Evolutionary conservation across 345 rosid genomes (phyloP), one percentile per base, ranked within the genome.

Genomic region (Brassica carinata): DNA sequence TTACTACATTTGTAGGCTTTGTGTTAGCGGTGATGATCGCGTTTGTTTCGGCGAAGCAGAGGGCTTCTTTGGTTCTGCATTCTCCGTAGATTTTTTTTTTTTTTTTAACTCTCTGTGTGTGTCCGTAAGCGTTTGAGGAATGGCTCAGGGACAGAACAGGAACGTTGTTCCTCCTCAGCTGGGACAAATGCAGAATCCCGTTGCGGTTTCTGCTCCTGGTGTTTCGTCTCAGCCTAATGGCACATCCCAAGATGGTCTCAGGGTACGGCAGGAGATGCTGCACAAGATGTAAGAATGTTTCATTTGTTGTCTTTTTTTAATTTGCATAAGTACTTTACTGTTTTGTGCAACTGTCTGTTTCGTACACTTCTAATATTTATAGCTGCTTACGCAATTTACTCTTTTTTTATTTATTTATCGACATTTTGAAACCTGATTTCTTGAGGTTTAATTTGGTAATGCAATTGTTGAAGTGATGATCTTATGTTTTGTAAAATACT

Each of bases 101-200:
- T 8, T 15, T 11, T 19, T 19, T 19, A 19, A 19, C 81, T 67
- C 79, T 88, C 86, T 77, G 78, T 81, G 8, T 36, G 40, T 36
- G 8, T 36, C 40, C 23, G 73, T 69, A 43, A 66, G 62, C 5
- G 69, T 18, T 38, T 51, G 45, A 69, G 62, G 40, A 48, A 79
- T 87, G 77, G 79, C 89, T 61, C 92, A 89, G 81, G 81, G 77
- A 40, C 92, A 88, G 48, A 89, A 92, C 79, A 88, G 89, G 79
- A 86, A 81, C 77, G 78, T 82, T 23, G 26, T 23, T 23, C 26
- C 26, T 11, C 84, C 83, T 34, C 89, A 85, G 77, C 83, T 87
- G 40, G 70, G 85, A 53, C 91, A 86, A 82, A 83, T 90, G 88
- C 93, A 89, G 79, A 86, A 81, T 76, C 72, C 62, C 2, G 62